Evolutionary conservation across 2,329 filamentous ascomycete genomes (phyloP).

Genomic region (Botrytis squamosa): DNA sequence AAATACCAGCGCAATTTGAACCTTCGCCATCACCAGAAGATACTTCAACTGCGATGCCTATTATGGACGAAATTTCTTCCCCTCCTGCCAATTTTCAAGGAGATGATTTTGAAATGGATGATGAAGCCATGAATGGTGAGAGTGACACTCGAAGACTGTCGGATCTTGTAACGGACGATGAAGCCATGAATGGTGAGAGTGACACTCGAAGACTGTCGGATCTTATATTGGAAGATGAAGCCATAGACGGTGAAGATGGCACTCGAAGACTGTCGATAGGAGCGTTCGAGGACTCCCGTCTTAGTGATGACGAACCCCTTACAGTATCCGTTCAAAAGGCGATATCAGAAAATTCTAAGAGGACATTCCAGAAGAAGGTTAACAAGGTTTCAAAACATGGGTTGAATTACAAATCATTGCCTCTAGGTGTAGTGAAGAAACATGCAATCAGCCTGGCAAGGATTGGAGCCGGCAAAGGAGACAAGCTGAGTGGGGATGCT

Average conservation of each 20-base stretch:
- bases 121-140: conserved; percentile 5
- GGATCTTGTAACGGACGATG: background rate
- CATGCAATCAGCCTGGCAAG: conserved; percentile 70
- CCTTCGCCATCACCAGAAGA: background rate
- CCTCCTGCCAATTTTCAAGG: background rate
- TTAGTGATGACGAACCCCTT: background rate
- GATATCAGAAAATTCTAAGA: background rate
- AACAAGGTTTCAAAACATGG: conserved; percentile 67
- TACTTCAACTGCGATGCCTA: background rate
- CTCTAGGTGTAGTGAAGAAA: conserved; percentile 70
- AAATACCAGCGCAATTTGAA: conserved; percentile 22
- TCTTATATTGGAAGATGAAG: conserved; percentile 1
- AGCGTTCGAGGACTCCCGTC: background rate
- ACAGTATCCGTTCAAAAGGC: background rate
- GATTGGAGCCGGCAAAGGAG: conserved; percentile 62
- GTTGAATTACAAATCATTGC: conserved; percentile 72
- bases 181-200: background rate
- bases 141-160: background rate
- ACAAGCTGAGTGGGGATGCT: conserved; percentile 71
- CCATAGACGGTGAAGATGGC: conserved; percentile 2
- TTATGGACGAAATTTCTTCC: background rate
- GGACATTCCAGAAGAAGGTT: conserved; percentile 42
- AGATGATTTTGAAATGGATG: background rate
- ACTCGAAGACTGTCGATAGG: background rate
- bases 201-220: background rate